These are phyloP conservation scores for Mycena galopus DNA, from an alignment of 768 basidiomycete species.

Conservation along the genomic window DNA sequence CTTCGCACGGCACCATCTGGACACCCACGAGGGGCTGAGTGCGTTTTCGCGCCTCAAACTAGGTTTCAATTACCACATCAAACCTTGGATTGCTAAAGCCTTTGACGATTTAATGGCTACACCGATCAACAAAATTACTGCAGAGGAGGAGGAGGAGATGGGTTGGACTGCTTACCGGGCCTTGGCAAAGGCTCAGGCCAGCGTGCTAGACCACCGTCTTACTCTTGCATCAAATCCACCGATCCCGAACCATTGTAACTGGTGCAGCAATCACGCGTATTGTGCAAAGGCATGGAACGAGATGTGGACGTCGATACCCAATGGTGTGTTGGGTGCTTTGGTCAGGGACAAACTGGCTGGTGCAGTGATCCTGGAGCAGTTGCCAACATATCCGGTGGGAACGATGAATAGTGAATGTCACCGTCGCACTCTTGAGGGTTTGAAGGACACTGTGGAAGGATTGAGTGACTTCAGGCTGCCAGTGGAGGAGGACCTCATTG, in stretches of 20 bases:
- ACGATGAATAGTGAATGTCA: constrained; percentile 1
- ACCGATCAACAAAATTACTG: neutral
- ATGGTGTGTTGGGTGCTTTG: constrained; percentile 12
- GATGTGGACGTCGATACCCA: neutral
- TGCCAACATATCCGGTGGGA: neutral
- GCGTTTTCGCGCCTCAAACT: neutral
- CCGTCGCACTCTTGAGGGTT: neutral
- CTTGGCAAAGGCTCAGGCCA: constrained; percentile 5
- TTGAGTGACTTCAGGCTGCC: constrained; percentile 7
- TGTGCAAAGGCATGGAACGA: neutral
- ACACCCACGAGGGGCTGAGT: neutral
- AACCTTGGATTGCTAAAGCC: neutral
- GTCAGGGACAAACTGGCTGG: constrained; percentile 10
- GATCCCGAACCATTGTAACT: neutral
- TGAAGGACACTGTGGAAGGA: neutral
- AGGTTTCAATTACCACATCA: neutral
- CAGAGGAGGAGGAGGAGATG: neutral
- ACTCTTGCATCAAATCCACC: neutral
- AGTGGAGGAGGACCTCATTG: constrained; percentile 14
- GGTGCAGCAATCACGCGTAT: neutral
- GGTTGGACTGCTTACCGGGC: constrained; percentile 2
- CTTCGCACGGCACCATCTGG: constrained; percentile 1
- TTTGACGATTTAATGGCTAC: constrained; percentile 17
- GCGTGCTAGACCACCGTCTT: neutral
- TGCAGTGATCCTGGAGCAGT: neutral